phyloP scores from a whole-genome alignment of 2,329 filamentous ascomycete species.

The Fusarium tricinctum region DNA sequence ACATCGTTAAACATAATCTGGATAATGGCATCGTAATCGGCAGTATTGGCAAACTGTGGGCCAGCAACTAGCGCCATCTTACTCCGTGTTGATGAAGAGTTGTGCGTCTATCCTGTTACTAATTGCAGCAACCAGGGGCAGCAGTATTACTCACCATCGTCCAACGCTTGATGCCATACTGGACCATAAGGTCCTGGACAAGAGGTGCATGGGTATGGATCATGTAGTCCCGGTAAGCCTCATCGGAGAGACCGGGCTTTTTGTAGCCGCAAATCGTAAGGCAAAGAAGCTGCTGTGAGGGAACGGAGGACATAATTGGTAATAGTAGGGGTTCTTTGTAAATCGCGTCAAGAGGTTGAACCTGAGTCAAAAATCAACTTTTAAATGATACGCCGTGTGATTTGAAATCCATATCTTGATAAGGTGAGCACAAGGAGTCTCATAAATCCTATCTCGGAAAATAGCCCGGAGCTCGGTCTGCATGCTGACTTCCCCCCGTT shows the following conservation, averaged over 20 bases:
- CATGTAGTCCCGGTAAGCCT: neutral
- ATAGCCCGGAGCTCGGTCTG: no score
- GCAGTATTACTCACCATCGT: neutral
- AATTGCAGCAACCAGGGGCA: fast-evolving
- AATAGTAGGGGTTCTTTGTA: no score
- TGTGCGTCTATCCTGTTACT: neutral
- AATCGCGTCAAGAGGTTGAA: no score
- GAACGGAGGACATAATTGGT: no score
- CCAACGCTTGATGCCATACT: neutral
- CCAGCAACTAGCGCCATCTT: neutral
- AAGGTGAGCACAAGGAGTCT: no score
- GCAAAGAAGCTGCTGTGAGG: neutral
- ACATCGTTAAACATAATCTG: neutral
- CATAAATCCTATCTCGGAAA: no score
- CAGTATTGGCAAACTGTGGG: neutral
- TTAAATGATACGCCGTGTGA: no score
- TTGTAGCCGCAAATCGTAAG: neutral
- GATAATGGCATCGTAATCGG: neutral
- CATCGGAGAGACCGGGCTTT: neutral
- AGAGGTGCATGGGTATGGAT: neutral
- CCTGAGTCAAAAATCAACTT: no score
- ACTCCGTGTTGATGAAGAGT: neutral
- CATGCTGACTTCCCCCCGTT: no score
- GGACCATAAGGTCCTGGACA: neutral
- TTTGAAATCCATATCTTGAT: no score